Conservation (phyloP, 2,329 filamentous ascomycete genomes). For the Fusarium sp. region DNA sequence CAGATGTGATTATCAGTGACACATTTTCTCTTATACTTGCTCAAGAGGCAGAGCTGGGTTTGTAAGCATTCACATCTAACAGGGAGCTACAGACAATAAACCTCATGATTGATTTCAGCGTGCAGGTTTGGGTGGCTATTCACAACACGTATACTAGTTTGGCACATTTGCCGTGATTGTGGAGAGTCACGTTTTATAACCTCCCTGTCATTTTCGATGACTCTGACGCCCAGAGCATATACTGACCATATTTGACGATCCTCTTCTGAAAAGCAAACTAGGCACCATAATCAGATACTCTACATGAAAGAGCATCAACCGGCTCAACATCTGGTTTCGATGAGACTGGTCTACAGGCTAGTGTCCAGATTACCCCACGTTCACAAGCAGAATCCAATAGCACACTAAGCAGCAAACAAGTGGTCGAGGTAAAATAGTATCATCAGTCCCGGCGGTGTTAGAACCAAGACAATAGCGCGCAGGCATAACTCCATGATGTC, state of each 20-base stretch:
- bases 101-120: slow-evolving; percentile 19
- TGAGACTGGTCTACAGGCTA: not conserved
- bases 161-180: not conserved
- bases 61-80: slow-evolving; percentile 17
- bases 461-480: slow-evolving; percentile 16
- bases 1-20: slow-evolving; percentile 8
- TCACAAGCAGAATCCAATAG: not conserved
- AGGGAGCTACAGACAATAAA: slow-evolving; percentile 26
- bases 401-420: slow-evolving; percentile 3
- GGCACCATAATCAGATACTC: not conserved
- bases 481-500: slow-evolving; percentile 31
- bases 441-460: slow-evolving; percentile 10
- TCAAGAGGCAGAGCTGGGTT: slow-evolving; percentile 31
- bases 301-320: not conserved
- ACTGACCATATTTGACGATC: not conserved
- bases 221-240: not conserved
- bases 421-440: slow-evolving; percentile 4
- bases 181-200: not conserved
- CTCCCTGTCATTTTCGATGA: not conserved
- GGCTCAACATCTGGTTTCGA: not conserved
- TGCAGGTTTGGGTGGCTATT: slow-evolving; percentile 17
- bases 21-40: slow-evolving; percentile 13
- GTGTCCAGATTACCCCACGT: not conserved
- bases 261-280: not conserved
- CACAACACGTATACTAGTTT: not conserved